Percentiles rank a stretch among this genome's conserved stretches.
phyloP scores from a whole-genome alignment of 176 grass and related monocot species.

The Zizania latifolia region DNA sequence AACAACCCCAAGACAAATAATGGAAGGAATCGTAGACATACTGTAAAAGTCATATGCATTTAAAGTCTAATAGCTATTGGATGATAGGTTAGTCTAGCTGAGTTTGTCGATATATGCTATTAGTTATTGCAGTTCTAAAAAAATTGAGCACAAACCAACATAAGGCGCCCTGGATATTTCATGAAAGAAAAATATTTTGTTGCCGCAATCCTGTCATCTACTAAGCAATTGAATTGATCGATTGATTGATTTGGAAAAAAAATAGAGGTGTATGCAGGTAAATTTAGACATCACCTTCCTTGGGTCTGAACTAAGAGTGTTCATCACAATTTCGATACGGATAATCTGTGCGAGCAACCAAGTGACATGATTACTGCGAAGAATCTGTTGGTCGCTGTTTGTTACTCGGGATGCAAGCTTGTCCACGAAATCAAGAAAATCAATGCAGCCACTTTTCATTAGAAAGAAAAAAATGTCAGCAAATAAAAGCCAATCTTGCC shows the following conservation, averaged over 20 bases:
- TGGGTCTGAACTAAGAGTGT: slow-evolving; percentile 81
- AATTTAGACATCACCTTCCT: slow-evolving; percentile 61
- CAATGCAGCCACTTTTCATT: slow-evolving; percentile 98
- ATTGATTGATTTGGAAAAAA: background rate
- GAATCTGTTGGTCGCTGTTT: slow-evolving; percentile 74
- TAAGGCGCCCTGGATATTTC: slow-evolving; percentile 6
- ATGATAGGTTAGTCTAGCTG: slow-evolving; percentile 4
- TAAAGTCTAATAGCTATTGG: slow-evolving; percentile 29
- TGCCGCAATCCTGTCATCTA: slow-evolving; percentile 1
- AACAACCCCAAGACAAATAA: slow-evolving; percentile 8
- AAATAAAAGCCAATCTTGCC: slow-evolving; percentile 98
- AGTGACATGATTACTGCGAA: slow-evolving; percentile 90
- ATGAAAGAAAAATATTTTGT: background rate
- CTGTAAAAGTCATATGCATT: background rate
- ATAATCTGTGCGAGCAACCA: slow-evolving; percentile 96
- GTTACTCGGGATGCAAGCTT: slow-evolving; percentile 77
- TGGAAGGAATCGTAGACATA: slow-evolving; percentile 7
- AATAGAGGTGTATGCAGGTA: background rate
- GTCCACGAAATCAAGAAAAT: slow-evolving; percentile 97
- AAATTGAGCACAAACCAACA: slow-evolving; percentile 1
- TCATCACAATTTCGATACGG: slow-evolving; percentile 87
- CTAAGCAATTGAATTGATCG: slow-evolving; percentile 5
- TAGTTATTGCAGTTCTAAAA: slow-evolving; percentile 4
- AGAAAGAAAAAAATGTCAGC: slow-evolving; percentile 98
- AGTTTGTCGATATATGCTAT: background rate